Base-by-base conservation (phyloP, 192 early-diverging fungal species). In the Haplosporangium gracile region DNA sequence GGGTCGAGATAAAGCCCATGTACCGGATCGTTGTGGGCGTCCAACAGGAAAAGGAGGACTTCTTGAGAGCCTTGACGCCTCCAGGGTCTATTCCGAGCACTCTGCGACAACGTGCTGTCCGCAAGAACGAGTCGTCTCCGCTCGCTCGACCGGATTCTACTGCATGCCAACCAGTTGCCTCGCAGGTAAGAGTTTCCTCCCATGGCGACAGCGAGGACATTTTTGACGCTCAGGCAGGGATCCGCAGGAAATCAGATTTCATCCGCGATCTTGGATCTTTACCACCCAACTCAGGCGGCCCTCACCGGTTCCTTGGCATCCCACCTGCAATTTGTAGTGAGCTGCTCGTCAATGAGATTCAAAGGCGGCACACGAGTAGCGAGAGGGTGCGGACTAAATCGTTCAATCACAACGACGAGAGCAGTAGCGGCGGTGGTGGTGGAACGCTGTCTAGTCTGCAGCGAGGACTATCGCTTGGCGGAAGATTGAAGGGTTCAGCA, bases 191-290 rank as follows among this genome's bases (percentile, higher is more conserved):
- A 20, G 22, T 29, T 2, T 42, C 29, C 10, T n/a, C 68, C 3
- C 7, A 40, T 36, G 74, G 15, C 24, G 34, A 26, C 4, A 24
- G 63, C 15, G 70, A 78, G 3, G 60, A 39, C 20, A 63, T 32
- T 32, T 65, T 24, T 6, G 29, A 65, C 2, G 11, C 11, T 10
- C 60, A 29, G 1, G 55, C 53, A 78, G 45, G 42, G 57, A 47
- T 36, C 38, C 45, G 72, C 42, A 38, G 40, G 22, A 53, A 63
- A 51, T 75, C 72, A 5, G 84, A 86, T 77, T 77, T 72, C 47
- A 86, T 86, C 20, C 74, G 71, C 20, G 79, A 86, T 51, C 72
- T 86, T 20, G 84, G 79, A 38, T 77, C 83, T 7, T 47, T n/a
- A 7, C 43, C 83, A 11, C 45, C 72, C 20, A 57, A 3, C 6